phyloP scores from a whole-genome alignment of 2,329 filamentous ascomycete genomes.

The Calonectria pseudoturangicola region DNA sequence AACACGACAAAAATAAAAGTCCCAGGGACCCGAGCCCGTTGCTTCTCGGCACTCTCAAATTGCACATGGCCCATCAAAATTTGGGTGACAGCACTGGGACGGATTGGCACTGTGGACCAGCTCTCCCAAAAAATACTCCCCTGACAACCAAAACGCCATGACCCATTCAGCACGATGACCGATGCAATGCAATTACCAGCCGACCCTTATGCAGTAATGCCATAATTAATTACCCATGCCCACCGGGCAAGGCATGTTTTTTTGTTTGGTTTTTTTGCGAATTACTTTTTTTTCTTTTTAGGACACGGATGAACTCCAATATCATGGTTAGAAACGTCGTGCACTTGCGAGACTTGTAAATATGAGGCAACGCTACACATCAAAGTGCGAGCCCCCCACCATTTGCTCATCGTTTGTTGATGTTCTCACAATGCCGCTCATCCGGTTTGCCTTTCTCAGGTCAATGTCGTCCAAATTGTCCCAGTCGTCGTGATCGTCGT shows the following conservation, averaged over 20 bases:
- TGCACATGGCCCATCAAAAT: slow-evolving; percentile 40
- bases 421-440: slow-evolving; percentile 78
- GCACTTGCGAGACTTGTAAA: slow-evolving; percentile 49
- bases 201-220: slow-evolving; percentile 59
- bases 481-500: slow-evolving; percentile 72
- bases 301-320: slow-evolving; percentile 51
- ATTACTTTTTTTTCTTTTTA: slow-evolving; percentile 58
- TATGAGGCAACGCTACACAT: slow-evolving; percentile 68
- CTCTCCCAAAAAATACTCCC: slow-evolving; percentile 37
- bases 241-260: slow-evolving; percentile 45
- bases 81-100: slow-evolving; percentile 29
- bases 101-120: slow-evolving; percentile 33
- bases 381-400: slow-evolving; percentile 78
- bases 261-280: slow-evolving; percentile 49
- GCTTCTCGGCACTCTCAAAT: slow-evolving; percentile 41
- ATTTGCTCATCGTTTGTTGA: slow-evolving; percentile 77
- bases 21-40: slow-evolving; percentile 29
- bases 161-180: slow-evolving; percentile 53
- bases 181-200: slow-evolving; percentile 56
- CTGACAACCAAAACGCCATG: slow-evolving; percentile 55
- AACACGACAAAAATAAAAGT: slow-evolving; percentile 35
- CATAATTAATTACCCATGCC: slow-evolving; percentile 57
- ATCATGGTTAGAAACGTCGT: slow-evolving; percentile 51
- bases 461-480: slow-evolving; percentile 75
- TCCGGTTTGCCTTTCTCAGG: slow-evolving; percentile 72